phyloP scores from a whole-genome alignment of 2,329 filamentous ascomycete species.

The Emergomyces pasteurianus region DNA sequence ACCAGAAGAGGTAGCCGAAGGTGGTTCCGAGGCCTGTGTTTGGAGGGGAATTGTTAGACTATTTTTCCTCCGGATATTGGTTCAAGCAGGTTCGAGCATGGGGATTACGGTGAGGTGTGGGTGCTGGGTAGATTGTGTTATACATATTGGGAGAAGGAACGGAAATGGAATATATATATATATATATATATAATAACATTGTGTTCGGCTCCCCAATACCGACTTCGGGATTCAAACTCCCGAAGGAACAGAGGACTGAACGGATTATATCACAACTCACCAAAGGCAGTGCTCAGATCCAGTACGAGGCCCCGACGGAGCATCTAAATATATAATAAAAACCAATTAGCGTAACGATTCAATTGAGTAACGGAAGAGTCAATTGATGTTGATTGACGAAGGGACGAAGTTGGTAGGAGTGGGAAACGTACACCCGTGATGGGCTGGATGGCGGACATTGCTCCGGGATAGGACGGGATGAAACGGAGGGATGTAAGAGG shows the following conservation, averaged over 20 bases:
- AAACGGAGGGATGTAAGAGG: slow-evolving; percentile 7
- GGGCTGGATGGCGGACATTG: slow-evolving; percentile 27
- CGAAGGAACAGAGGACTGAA: background rate
- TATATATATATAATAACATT: background rate
- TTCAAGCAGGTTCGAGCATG: background rate
- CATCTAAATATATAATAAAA: slow-evolving; percentile 37
- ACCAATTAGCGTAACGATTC: slow-evolving; percentile 4
- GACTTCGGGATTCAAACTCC: background rate
- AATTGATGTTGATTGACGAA: background rate
- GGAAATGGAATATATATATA: background rate
- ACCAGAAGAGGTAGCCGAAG: slow-evolving; percentile 56
- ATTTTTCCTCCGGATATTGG: background rate
- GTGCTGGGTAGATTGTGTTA: background rate
- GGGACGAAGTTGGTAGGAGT: background rate
- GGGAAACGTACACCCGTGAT: slow-evolving; percentile 36
- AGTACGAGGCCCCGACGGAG: slow-evolving; percentile 54
- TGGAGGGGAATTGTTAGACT: background rate
- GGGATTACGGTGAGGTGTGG: background rate
- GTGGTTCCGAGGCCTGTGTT: slow-evolving; percentile 47
- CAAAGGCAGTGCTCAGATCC: slow-evolving; percentile 54
- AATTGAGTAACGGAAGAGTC: background rate
- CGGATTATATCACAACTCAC: slow-evolving; percentile 33
- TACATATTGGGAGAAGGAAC: background rate
- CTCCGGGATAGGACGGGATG: slow-evolving; percentile 13
- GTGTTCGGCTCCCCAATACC: background rate